phyloP scores from a whole-genome alignment of 805 yeast species.

The Metschnikowia gelsemii region DNA sequence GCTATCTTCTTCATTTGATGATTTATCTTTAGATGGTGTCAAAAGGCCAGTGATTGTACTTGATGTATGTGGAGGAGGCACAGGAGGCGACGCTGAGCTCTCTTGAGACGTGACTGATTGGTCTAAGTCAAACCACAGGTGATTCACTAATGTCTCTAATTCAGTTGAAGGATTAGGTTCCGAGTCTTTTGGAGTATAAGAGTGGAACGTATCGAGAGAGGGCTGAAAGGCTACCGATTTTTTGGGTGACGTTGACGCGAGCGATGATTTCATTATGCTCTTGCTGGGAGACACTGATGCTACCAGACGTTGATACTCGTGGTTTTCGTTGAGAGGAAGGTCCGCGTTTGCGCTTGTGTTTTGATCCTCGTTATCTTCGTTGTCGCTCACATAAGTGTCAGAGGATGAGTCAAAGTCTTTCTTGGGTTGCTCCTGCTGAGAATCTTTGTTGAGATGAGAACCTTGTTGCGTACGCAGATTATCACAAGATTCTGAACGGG shows the following conservation, averaged over 20 bases:
- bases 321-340: not conserved
- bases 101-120: constrained; percentile 7
- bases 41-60: constrained; percentile 21
- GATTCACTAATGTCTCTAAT: constrained; percentile 6
- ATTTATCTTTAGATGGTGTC: not conserved
- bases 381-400: constrained; percentile 42
- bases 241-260: constrained; percentile 32
- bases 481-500: not conserved
- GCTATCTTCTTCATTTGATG: not conserved
- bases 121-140: constrained; percentile 18
- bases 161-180: constrained; percentile 3
- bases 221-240: constrained; percentile 37
- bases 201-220: constrained; percentile 17
- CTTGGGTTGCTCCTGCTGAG: constrained; percentile 2
- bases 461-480: not conserved
- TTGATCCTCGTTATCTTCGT: not conserved
- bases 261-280: constrained; percentile 35
- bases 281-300: constrained; percentile 34
- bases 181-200: constrained; percentile 10
- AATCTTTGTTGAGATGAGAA: not conserved
- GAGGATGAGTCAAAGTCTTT: constrained; percentile 41
- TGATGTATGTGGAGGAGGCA: constrained; percentile 22
- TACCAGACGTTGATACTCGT: not conserved
- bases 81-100: constrained; percentile 15
- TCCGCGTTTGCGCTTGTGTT: not conserved